Evolutionary conservation across 768 basidiomycete species (phyloP), one percentile per base, ranked within the genome.

Genomic region (Tephrocybe sp.): DNA sequence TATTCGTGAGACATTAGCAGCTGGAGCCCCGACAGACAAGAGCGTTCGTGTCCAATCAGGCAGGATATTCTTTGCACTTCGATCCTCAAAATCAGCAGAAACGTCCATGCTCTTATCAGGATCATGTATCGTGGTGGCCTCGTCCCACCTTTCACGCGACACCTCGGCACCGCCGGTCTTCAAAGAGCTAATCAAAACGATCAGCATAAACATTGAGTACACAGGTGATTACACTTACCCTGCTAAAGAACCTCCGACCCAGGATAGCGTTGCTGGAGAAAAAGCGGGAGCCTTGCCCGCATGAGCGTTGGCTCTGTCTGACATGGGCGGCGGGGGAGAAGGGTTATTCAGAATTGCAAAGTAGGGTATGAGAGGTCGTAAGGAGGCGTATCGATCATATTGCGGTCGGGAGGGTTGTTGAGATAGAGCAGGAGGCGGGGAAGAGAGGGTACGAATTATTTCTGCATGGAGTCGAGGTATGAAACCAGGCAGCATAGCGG

Each of bases 201-300:
- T 21, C 48, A 47, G 16, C 12, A 30, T 19, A 37, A 37, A 19
- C 36, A 35, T 9, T 3, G 19, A 42, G 21, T n/a, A 24, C 18
- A 19, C 15, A 45, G 32, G 34, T 41, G n/a, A 22, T 9, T 28
- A 28, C 26, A 76, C 84, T 55, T 66, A 93, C 87, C 95, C 96
- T 2, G 94, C 92, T 16, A 98, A 64, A 18, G 91, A 93, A 0
- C 92, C 96, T 4, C 96, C 96, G 9, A 99, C 84, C 96, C 96
- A 99, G 0, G 87, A 78, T 69, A 95, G 74, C 27, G 84, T 75
- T 1, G 85, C 83, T 1, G 93, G 88, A 3, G 85, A 71, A 69
- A 96, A 98, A 0, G 89, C 87, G 0, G 96, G 95, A 0, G 92
- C 93, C 57, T 83, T 87, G 1, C 93, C 95, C 1, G 84, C 85